Evolutionary conservation across 2,329 filamentous ascomycete genomes (phyloP).

Genomic region (Aquanectria penicillioides): DNA sequence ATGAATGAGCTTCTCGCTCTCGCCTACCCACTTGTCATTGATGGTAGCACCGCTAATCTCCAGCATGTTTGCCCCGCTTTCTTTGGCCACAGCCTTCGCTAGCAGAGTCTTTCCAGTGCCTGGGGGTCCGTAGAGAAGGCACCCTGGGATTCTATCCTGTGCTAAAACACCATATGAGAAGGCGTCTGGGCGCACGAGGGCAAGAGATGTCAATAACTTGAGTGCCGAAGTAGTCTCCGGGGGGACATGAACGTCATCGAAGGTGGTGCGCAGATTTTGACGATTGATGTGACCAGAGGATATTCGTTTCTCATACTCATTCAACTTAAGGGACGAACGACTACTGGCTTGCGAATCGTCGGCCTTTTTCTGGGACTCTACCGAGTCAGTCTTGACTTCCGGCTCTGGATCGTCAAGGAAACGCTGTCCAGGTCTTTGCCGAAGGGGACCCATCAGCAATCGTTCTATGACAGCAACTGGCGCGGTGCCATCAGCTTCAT

Average conservation of each 20-base stretch:
- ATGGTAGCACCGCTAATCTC: conserved; percentile 92
- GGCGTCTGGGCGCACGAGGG: conserved; percentile 88
- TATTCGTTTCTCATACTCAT: conserved; percentile 84
- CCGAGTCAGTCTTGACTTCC: conserved; percentile 32
- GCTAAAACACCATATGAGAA: conserved; percentile 95
- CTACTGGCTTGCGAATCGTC: conserved; percentile 43
- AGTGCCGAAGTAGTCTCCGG: conserved; percentile 86
- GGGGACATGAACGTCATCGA: conserved; percentile 85
- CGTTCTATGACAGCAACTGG: conserved; percentile 44
- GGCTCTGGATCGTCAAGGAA: conserved; percentile 44
- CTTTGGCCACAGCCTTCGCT: conserved; percentile 75
- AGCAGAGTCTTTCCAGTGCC: conserved; percentile 80
- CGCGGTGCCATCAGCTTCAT: conserved; percentile 31
- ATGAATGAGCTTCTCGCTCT: conserved; percentile 94
- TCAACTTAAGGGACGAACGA: conserved; percentile 59
- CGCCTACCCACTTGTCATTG: conserved; percentile 96
- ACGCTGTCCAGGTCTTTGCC: conserved; percentile 44
- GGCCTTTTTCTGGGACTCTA: conserved; percentile 42
- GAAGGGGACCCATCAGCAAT: conserved; percentile 45
- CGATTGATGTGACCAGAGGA: conserved; percentile 84
- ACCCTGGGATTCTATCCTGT: conserved; percentile 88
- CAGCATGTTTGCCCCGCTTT: conserved; percentile 77
- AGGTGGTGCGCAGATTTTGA: conserved; percentile 84
- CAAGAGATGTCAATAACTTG: conserved; percentile 88
- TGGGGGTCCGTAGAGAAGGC: conserved; percentile 88